Percentiles rank a stretch among this genome's conserved stretches.
Evolutionary conservation across 2,329 filamentous ascomycete genomes (phyloP).

Genomic region (Magnaporthiopsis rhizophila): DNA sequence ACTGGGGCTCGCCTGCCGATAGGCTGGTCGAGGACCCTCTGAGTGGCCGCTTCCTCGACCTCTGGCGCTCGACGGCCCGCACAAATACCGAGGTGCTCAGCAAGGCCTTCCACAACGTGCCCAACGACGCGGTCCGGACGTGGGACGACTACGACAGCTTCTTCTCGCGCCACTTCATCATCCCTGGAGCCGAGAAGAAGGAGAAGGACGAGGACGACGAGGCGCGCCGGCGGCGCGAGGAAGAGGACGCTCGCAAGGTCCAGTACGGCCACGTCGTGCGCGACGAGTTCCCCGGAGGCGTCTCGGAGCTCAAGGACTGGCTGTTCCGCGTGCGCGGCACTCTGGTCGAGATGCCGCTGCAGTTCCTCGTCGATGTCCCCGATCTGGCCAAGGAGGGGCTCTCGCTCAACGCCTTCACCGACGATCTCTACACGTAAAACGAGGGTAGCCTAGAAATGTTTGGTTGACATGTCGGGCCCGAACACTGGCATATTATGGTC

Average conservation of each 20-base stretch:
- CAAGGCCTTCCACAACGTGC: slow-evolving; percentile 74
- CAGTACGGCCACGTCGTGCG: slow-evolving; percentile 82
- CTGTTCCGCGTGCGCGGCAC: slow-evolving; percentile 59
- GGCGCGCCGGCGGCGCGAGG: slow-evolving; percentile 23
- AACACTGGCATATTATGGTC: too few species aligned
- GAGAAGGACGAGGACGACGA: slow-evolving; percentile 34
- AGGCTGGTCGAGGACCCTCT: slow-evolving; percentile 68
- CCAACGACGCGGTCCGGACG: slow-evolving; percentile 57
- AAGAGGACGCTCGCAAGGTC: slow-evolving; percentile 53
- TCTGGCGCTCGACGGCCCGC: slow-evolving; percentile 67
- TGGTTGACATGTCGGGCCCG: too few species aligned
- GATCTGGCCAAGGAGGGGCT: slow-evolving; percentile 82
- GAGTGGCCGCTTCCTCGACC: slow-evolving; percentile 54
- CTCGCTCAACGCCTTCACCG: slow-evolving; percentile 61
- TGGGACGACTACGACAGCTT: slow-evolving; percentile 70
- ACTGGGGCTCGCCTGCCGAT: slow-evolving; percentile 62
- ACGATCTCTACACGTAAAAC: slow-evolving; percentile 59
- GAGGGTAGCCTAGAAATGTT: neutral
- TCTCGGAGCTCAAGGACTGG: slow-evolving; percentile 60
- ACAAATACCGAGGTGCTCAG: slow-evolving; percentile 76
- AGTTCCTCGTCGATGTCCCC: slow-evolving; percentile 72
- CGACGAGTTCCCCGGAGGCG: slow-evolving; percentile 67
- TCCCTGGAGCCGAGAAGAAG: slow-evolving; percentile 36
- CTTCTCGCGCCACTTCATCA: slow-evolving; percentile 59
- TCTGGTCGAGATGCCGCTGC: slow-evolving; percentile 82